Evolutionary conservation across 2,329 filamentous ascomycete species (phyloP).

Genomic region (Verruconis gallopava): DNA sequence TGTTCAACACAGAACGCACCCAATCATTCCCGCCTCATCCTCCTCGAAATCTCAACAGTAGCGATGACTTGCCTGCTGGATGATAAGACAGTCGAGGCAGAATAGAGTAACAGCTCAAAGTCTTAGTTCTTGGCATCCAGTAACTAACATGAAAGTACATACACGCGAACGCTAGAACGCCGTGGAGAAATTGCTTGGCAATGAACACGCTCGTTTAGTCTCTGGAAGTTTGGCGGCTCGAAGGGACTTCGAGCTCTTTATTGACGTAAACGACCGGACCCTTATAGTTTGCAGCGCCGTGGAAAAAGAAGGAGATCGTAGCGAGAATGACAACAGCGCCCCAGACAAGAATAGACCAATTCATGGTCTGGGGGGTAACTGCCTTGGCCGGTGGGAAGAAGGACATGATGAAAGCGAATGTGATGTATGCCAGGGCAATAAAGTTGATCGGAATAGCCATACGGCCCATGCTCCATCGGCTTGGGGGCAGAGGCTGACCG

Average conservation of each 20-base stretch:
- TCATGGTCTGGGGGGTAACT: conserved; percentile 28
- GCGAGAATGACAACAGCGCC: conserved; percentile 30
- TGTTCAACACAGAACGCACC: no score
- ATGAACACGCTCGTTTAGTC: conserved; percentile 18
- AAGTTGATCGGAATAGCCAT: conserved; percentile 27
- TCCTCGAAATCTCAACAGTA: no score
- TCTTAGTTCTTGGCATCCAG: no score
- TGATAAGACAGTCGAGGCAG: no score
- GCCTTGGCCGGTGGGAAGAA: conserved; percentile 7
- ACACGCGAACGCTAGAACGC: no score
- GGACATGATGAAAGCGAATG: conserved; percentile 10
- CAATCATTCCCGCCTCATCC: no score
- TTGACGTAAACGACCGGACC: conserved; percentile 16
- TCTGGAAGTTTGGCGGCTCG: background rate
- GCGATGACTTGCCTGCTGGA: no score
- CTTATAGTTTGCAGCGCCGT: conserved; percentile 29
- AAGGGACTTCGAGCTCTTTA: conserved; percentile 7
- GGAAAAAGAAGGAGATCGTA: conserved; percentile 27
- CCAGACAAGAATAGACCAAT: conserved; percentile 36
- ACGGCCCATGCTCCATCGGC: conserved; percentile 27
- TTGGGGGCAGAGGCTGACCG: conserved; percentile 25
- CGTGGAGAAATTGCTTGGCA: no score
- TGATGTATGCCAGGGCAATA: conserved; percentile 22
- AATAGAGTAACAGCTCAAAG: no score
- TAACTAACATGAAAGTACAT: no score